A percentile compares a stretch with the other conserved stretches of the same genome.
Conservation (phyloP, 2,329 filamentous ascomycete genomes). For the Fusarium neocosmosporiellum region DNA sequence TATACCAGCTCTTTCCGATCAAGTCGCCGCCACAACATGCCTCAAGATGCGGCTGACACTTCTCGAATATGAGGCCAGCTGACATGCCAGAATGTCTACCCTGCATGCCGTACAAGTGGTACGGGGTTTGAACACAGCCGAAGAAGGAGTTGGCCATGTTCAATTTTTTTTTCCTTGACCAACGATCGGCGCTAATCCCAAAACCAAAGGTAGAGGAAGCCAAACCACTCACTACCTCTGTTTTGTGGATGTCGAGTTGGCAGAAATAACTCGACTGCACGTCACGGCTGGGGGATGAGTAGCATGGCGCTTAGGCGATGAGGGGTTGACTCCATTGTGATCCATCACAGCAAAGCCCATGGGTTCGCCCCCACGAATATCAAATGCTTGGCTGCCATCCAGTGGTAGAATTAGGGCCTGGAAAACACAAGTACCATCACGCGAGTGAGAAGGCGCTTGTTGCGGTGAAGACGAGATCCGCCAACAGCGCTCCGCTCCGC, state of each 20-base stretch:
- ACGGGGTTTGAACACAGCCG: not conserved
- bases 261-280: constrained; percentile 21
- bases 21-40: constrained; percentile 12
- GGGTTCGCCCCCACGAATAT: constrained; percentile 6
- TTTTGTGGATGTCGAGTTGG: constrained; percentile 2
- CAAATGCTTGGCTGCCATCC: constrained; percentile 4
- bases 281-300: constrained; percentile 21
- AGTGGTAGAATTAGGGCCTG: constrained; percentile 1
- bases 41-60: constrained; percentile 19
- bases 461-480: constrained; percentile 30
- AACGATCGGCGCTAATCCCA: constrained; percentile 1
- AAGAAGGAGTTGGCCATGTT: not conserved
- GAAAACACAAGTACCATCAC: constrained; percentile 16
- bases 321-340: constrained; percentile 19
- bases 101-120: constrained; percentile 3
- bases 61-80: constrained; percentile 10
- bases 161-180: not conserved
- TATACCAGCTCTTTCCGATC: not conserved
- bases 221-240: not conserved
- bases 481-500: constrained; percentile 23
- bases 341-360: constrained; percentile 8
- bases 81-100: constrained; percentile 11
- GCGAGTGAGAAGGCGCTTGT: constrained; percentile 28
- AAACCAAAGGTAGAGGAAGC: constrained; percentile 11
- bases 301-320: constrained; percentile 17